A percentile compares a stretch with the other conserved stretches of the same genome.
These are phyloP conservation scores for Candida sojae DNA, from an alignment of 1,139 yeast genomes.

Conservation along the genomic window DNA sequence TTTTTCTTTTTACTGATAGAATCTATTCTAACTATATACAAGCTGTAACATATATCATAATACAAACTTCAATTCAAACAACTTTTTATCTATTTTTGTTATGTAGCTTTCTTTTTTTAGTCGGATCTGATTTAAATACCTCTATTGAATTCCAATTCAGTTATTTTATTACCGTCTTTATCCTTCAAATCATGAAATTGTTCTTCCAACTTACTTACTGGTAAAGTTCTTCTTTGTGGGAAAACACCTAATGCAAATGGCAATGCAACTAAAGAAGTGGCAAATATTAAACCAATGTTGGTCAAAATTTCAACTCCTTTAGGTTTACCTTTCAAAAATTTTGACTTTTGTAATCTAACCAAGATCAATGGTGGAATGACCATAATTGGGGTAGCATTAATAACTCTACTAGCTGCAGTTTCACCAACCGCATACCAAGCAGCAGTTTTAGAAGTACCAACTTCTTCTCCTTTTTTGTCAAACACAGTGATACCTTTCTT, in stretches of 20 bases:
- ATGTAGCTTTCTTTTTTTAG: too few species aligned
- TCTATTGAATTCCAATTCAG: conserved; percentile 79
- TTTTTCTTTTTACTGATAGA: conserved; percentile 2
- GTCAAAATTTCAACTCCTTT: conserved; percentile 63
- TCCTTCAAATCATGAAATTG: conserved; percentile 63
- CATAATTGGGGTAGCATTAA: conserved; percentile 97
- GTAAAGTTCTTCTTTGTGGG: conserved; percentile 79
- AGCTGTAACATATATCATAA: background rate
- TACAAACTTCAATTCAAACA: too few species aligned
- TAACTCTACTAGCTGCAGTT: conserved; percentile 92
- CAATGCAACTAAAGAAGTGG: conserved; percentile 80
- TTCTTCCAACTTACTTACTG: conserved; percentile 61
- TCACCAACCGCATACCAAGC: conserved; percentile 94
- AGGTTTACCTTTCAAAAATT: conserved; percentile 65
- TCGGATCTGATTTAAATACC: conserved; percentile 58
- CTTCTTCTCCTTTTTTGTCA: conserved; percentile 62
- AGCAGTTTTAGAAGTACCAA: conserved; percentile 83
- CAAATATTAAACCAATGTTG: conserved; percentile 81
- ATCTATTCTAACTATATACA: background rate
- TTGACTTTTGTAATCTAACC: conserved; percentile 69
- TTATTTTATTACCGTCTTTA: conserved; percentile 59
- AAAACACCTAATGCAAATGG: conserved; percentile 95
- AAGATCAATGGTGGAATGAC: conserved; percentile 87
- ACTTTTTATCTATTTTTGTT: too few species aligned
- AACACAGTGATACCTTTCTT: conserved; percentile 79